Base-by-base conservation (phyloP, 192 early-diverging fungal species). In the Linnemannia exigua region DNA sequence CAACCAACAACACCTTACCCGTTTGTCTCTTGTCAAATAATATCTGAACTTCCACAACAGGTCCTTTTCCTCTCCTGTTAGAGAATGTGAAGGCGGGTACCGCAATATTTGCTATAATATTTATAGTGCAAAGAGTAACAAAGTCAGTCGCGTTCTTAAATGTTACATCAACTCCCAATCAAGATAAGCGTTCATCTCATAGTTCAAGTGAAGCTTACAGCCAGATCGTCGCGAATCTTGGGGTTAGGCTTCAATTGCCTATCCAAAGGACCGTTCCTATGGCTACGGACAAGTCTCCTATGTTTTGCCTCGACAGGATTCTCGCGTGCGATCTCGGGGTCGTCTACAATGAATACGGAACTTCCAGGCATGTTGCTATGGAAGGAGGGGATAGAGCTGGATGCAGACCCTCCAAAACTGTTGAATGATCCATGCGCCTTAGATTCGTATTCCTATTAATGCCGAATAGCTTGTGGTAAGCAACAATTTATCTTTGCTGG, bases 21-120 rank as follows among this genome's bases (percentile, higher is more conserved):
- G 95, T 76, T 97, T 98, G 89, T 99, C 97, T 31, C 95, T 88
- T 31, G 97, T 96, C 54, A 99, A 89, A 78, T 98, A 98, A 75
- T 96, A 99, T 71, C 99, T 91, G 87, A 98, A 99, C 81, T 98
- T 99, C 99, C 99, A 99, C 33, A 99, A 88, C n/a, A 97, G 78
- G 77, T 99, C 97, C 81, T 98, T 98, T 80, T 98, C 97, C 72
- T 95, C 94, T 37, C 92, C 92, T 0, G 93, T 94, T 19, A 99
- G 89, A 37, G 88, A 87, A 71, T 98, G 93, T 3, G 97, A 96
- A 0, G 98, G 98, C 41, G 99, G 97, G 83, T 98, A 99, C 81
- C 93, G 84, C 78, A 99, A 88, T 50, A 99, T 97, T 82, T 90
- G 93, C 96, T 97, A 87, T 61, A 54, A 51, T 50, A 17, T 22